Evolutionary conservation across 495 filamentous ascomycete species (phyloP), one percentile per base, ranked within the genome.

Genomic region (Lophiotrema nucula): DNA sequence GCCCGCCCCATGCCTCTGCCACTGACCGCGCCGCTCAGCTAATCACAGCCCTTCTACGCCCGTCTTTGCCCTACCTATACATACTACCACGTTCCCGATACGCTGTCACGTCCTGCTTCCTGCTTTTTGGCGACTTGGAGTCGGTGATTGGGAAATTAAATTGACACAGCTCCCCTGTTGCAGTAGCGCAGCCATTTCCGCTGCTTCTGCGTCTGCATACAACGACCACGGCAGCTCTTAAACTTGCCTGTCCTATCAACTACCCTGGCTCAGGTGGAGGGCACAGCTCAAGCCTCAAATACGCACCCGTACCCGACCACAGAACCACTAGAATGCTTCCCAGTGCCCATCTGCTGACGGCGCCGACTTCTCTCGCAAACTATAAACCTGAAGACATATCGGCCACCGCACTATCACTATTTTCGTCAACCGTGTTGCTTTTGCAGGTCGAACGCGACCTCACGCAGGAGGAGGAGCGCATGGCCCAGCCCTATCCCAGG

Each of bases 221-320:
- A 28, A 55, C 58, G 10, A 25, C 27, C 23, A 22, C 37, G 24
- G 18, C 50, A 42, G 3, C 42, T 53, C 41, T 35, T 61, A 54
- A 19, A 55, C 26, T 53, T 49, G 58, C 49, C 58, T 24, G 27
- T n/a, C n/a, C n/a, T n/a, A 19, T 44, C 23, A 4, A 5, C 46
- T 8, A 58, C 44, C 54, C 39, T 11, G 24, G 47, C 56, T 24
- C 11, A 13, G 2, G 15, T 51, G 47, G 39, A 60, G 4, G 49
- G 57, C 57, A 54, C 52, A 56, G 58, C 52, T 50, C 33, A 35
- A 52, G 46, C 51, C 44, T 56, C 46, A 42, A 62, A 62, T 51
- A 56, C 37, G 52, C 51, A 56, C 47, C 31, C 45, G 23, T 37
- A 48, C 25, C 51, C 58, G 37, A 56, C 44, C 15, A 45, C 49